Conservation (phyloP, 495 filamentous ascomycete genomes). For the Coniosporium apollinis region DNA sequence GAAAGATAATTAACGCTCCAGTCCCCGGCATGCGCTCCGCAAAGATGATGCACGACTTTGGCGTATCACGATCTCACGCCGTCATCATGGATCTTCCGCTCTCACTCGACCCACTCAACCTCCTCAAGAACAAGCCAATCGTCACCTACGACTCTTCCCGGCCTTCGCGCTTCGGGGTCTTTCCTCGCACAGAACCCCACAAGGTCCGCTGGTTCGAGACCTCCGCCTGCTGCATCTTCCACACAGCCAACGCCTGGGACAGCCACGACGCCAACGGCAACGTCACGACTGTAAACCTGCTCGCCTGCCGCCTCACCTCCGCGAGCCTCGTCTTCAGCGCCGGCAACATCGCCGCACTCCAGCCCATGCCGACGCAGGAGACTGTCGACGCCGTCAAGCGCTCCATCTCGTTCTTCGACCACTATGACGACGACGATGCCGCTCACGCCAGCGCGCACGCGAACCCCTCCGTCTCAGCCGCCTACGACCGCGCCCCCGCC, state of each 20-base stretch:
- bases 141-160: conserved; percentile 35
- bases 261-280: conserved; percentile 9
- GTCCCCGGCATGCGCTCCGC: conserved; percentile 40
- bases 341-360: conserved; percentile 35
- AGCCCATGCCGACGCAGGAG: neutral
- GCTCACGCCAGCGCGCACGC: neutral
- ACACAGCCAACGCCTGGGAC: conserved; percentile 53
- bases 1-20: conserved; percentile 26
- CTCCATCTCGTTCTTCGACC: conserved; percentile 20
- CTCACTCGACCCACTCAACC: conserved; percentile 41
- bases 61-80: conserved; percentile 40
- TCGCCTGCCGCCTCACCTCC: conserved; percentile 44
- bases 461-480: neutral
- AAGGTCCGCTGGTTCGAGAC: conserved; percentile 47
- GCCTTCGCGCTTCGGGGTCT: conserved; percentile 42
- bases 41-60: conserved; percentile 61
- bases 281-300: conserved; percentile 34
- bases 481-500: conserved; percentile 7
- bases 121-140: conserved; percentile 33
- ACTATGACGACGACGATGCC: conserved; percentile 14
- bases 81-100: conserved; percentile 51
- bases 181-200: conserved; percentile 39
- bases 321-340: conserved; percentile 41
- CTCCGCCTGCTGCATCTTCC: conserved; percentile 45
- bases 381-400: neutral